Evolutionary conservation across 2,329 filamentous ascomycete genomes (phyloP).

Genomic region (Westerdykella sp.): DNA sequence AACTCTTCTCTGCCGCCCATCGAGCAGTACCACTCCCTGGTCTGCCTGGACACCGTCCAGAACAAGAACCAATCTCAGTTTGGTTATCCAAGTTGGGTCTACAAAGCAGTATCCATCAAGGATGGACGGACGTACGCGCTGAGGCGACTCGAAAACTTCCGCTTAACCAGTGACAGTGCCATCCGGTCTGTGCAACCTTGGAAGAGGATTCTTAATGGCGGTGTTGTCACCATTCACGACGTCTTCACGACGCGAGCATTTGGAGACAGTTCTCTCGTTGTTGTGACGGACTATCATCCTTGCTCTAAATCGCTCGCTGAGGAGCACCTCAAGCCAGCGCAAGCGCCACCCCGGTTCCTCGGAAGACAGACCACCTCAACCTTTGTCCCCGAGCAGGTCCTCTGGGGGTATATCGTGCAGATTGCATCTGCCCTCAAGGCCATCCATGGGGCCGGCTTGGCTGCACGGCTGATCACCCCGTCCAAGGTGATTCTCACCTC

Average conservation of each 20-base stretch:
- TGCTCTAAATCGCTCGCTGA: conserved; percentile 85
- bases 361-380: conserved; percentile 31
- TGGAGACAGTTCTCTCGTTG: conserved; percentile 87
- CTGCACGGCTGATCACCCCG: conserved; percentile 77
- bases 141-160: conserved; percentile 80
- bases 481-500: conserved; percentile 87
- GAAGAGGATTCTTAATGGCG: conserved; percentile 77
- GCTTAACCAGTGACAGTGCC: conserved; percentile 80
- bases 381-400: conserved; percentile 58
- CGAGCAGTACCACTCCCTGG: conserved; percentile 86
- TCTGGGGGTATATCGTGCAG: conserved; percentile 92
- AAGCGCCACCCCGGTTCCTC: conserved; percentile 32
- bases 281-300: conserved; percentile 91
- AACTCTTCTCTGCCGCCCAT: conserved; percentile 70
- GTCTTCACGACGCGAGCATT: conserved; percentile 92
- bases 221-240: conserved; percentile 80
- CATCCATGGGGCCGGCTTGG: conserved; percentile 74
- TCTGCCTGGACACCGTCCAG: conserved; percentile 76
- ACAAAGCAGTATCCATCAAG: conserved; percentile 85
- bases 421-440: conserved; percentile 80
- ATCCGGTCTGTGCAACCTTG: conserved; percentile 82
- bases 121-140: conserved; percentile 86
- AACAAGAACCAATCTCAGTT: conserved; percentile 74
- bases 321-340: conserved; percentile 55
- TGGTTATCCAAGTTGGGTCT: conserved; percentile 87